These are phyloP conservation scores for Phytophthora niederhauseri DNA, from an alignment of 352 stramenopile species.

Conservation along the genomic window DNA sequence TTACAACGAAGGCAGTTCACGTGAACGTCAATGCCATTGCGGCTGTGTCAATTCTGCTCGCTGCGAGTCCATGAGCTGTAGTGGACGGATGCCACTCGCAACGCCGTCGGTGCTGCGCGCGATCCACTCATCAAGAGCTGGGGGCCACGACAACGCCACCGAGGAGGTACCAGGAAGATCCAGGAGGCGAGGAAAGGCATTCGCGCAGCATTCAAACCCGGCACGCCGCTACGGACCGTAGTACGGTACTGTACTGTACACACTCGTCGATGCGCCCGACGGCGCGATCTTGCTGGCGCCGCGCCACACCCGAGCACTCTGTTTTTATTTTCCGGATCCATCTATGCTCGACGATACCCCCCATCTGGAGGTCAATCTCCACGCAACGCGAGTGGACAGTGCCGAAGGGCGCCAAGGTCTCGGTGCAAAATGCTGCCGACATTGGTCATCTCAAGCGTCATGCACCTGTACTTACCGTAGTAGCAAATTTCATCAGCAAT, in stretches of 20 bases:
- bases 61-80: not conserved
- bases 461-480: no score
- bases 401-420: not conserved
- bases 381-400: not conserved
- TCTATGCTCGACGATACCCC: slow-evolving; percentile 20
- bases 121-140: not conserved
- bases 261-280: no score
- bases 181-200: no score
- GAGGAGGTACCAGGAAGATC: not conserved
- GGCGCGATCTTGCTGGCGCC: not conserved
- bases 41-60: not conserved
- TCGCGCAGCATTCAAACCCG: no score
- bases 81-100: not conserved
- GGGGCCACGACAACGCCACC: not conserved
- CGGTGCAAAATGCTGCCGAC: not conserved
- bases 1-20: not conserved
- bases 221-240: no score
- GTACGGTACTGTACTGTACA: no score
- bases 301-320: not conserved
- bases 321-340: slow-evolving; percentile 20
- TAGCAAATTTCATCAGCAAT: no score
- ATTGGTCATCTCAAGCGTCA: not conserved
- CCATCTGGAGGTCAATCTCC: slow-evolving; percentile 9
- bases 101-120: not conserved
- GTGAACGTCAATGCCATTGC: not conserved